Evolutionary conservation across 1,139 yeast genomes (phyloP).

Genomic region (Williopsis jadinii): DNA sequence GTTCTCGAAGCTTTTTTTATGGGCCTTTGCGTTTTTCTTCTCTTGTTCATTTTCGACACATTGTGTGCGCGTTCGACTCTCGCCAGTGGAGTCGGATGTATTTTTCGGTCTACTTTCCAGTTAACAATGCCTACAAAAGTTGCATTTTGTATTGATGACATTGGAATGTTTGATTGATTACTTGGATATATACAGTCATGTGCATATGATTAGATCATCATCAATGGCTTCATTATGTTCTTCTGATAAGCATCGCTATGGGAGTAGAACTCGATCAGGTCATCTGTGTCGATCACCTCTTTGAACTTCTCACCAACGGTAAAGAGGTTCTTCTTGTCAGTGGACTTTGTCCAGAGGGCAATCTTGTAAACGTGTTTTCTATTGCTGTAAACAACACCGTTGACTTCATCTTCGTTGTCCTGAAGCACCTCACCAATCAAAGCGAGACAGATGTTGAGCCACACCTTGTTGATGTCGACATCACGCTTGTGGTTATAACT

Average conservation of each 20-base stretch:
- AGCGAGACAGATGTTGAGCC: slow-evolving; percentile 87
- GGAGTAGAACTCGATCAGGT: slow-evolving; percentile 66
- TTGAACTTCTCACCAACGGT: slow-evolving; percentile 82
- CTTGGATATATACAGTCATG: too few relatives aligned
- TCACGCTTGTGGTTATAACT: slow-evolving; percentile 59
- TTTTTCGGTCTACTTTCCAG: too few relatives aligned
- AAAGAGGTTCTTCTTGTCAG: slow-evolving; percentile 54
- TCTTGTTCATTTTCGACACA: too few relatives aligned
- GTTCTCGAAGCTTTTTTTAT: too few relatives aligned
- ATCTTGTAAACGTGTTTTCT: slow-evolving; percentile 80
- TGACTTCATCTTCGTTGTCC: slow-evolving; percentile 77
- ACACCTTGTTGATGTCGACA: slow-evolving; percentile 73
- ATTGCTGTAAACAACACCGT: slow-evolving; percentile 87
- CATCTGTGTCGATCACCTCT: slow-evolving; percentile 63
- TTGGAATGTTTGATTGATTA: too few relatives aligned
- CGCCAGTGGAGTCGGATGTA: too few relatives aligned
- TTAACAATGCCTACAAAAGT: too few relatives aligned
- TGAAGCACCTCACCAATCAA: slow-evolving; percentile 96
- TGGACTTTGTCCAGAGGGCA: slow-evolving; percentile 90
- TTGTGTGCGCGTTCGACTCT: too few relatives aligned
- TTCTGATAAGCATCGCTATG: slow-evolving; percentile 49
- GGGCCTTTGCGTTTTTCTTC: too few relatives aligned
- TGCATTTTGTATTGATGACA: too few relatives aligned
- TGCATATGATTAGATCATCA: slow-evolving; percentile 13
- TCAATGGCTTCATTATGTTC: slow-evolving; percentile 19